A percentile compares a stretch with the other conserved stretches of the same genome.
These are phyloP conservation scores for Sporothrix humicola DNA, from an alignment of 2,329 filamentous ascomycete species.

Conservation along the genomic window DNA sequence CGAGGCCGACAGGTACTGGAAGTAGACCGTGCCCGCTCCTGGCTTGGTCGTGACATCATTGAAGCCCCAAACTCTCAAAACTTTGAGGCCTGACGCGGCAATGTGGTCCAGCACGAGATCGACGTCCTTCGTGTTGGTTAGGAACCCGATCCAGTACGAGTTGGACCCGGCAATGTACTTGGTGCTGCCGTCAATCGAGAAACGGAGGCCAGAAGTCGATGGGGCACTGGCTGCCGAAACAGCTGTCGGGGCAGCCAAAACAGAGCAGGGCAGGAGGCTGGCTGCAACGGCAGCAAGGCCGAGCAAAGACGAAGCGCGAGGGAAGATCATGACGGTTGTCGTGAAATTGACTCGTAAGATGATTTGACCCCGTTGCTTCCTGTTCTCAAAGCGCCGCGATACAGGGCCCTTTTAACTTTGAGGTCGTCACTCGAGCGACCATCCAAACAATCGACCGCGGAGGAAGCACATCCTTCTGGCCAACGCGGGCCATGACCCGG, in stretches of 20 bases:
- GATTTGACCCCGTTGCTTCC: no score
- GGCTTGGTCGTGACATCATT: conserved; percentile 59
- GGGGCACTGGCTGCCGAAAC: conserved; percentile 27
- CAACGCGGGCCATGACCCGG: neutral
- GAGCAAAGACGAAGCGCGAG: conserved; percentile 6
- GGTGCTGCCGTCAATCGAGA: conserved; percentile 52
- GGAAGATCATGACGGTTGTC: neutral
- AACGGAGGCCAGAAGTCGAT: conserved; percentile 41
- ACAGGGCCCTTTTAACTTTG: neutral
- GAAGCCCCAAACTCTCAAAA: conserved; percentile 57
- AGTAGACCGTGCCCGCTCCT: conserved; percentile 52
- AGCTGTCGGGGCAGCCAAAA: neutral
- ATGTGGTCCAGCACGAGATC: conserved; percentile 58
- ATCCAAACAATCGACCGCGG: neutral
- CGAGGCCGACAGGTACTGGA: conserved; percentile 58
- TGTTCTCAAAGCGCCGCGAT: neutral
- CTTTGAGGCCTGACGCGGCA: conserved; percentile 57
- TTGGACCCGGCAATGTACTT: conserved; percentile 61
- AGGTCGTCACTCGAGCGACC: neutral
- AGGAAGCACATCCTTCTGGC: conserved; percentile 18
- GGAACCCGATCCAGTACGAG: conserved; percentile 61
- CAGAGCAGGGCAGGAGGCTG: neutral
- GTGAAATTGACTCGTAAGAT: no score
- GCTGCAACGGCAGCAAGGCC: neutral
- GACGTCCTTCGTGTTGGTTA: conserved; percentile 60